Base-by-base conservation (phyloP, 1,284 basidiomycete species). In the Apiotrichum veenhuisii region DNA sequence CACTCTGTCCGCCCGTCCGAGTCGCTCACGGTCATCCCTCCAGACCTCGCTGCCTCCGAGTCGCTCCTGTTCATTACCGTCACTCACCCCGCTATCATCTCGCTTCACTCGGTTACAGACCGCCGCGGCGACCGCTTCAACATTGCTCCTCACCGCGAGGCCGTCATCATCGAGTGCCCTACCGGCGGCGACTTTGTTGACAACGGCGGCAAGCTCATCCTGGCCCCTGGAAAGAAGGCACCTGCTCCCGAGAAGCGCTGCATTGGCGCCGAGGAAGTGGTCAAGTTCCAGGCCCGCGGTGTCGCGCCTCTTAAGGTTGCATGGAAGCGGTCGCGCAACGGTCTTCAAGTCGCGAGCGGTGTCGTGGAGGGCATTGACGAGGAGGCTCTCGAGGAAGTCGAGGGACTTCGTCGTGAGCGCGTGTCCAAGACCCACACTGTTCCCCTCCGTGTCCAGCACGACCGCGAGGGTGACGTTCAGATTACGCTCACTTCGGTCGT, bases 331-430 rank as follows among this genome's bases (percentile, higher is more conserved):
- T 85, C 43, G 75, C 23, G 57, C 30, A 46, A 56, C 44, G 58
- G 50, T n/a, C 36, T 41, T 18, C 85, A 55, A 82, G 86, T 65
- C 82, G 83, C 41, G 79, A 56, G 56, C 20, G 89, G 88, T 55
- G 78, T 87, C 27, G 87, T 92, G 12, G 89, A 92, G 70, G 89
- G 89, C 1, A 91, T 93, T 53, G 87, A 91, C 71, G 84, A 83
- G 41, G 81, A 74, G 38, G 34, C 58, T 18, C n/a, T 54, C 23
- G 40, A 64, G n/a, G 57, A 57, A 2, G 66, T 66, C 22, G 53
- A 62, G 37, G 63, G 65, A 25, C 62, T 65, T 23, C 58, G 67
- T 25, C 55, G 67, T 17, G 69, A 69, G 42, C 55, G 64, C 45
- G 61, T 72, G 18, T 66, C 71, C 17, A 65, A 69, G 55, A 64